phyloP scores from a whole-genome alignment of 108 stramenopile genomes.

The Cyclotella kingstonii region DNA sequence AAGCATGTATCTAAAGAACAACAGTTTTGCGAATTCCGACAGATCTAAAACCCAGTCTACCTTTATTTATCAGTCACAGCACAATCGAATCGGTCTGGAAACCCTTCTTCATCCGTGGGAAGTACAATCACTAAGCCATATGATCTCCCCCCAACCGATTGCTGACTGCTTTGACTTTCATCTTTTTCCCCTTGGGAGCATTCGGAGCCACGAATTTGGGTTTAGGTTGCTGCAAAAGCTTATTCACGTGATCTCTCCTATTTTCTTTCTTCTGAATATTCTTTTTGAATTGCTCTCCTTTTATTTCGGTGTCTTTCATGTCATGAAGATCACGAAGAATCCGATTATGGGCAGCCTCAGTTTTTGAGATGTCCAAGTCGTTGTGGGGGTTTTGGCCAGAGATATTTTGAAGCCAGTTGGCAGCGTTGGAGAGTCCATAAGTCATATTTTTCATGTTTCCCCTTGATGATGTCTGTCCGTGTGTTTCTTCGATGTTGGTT shows the following conservation, averaged over 20 bases:
- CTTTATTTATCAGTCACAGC: too few relatives aligned
- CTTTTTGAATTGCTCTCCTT: not conserved
- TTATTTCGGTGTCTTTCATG: slow-evolving; percentile 12
- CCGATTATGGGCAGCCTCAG: slow-evolving; percentile 2
- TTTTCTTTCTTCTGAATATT: not conserved
- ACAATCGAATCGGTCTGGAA: too few relatives aligned
- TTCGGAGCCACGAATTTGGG: slow-evolving; percentile 23
- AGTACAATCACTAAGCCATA: slow-evolving; percentile 30
- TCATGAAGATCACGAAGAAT: slow-evolving; percentile 12
- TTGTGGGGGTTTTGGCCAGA: slow-evolving; percentile 11
- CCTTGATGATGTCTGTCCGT: not conserved
- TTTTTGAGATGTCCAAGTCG: not conserved
- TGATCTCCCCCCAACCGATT: slow-evolving; percentile 16
- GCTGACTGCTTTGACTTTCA: not conserved
- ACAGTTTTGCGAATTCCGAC: too few relatives aligned
- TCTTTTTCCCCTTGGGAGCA: slow-evolving; percentile 1
- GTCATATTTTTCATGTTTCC: slow-evolving; percentile 6
- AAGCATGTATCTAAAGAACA: too few relatives aligned
- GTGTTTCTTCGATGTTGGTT: not conserved
- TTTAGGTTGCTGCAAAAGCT: slow-evolving; percentile 19
- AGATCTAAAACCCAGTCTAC: too few relatives aligned
- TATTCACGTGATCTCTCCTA: not conserved
- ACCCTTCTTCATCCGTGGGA: too few relatives aligned
- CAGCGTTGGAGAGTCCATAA: slow-evolving; percentile 19
- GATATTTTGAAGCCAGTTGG: slow-evolving; percentile 19